A percentile compares a stretch with the other conserved stretches of the same genome.
phyloP scores from a whole-genome alignment of 768 basidiomycete genomes.

The Boletus sp. region DNA sequence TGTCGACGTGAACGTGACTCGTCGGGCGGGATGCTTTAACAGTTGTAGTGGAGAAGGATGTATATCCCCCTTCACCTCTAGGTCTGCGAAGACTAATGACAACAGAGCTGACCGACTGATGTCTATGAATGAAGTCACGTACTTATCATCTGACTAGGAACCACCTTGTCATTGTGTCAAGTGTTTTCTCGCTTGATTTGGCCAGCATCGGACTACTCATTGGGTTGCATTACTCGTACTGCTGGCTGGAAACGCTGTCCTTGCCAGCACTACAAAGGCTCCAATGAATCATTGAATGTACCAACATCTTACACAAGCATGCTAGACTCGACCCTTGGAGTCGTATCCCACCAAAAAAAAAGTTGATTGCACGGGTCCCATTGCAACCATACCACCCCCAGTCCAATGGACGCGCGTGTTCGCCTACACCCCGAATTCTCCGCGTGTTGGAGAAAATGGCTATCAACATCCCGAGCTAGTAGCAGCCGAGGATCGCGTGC shows the following conservation, averaged over 20 bases:
- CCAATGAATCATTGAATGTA: background rate
- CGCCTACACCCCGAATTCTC: constrained; percentile 15
- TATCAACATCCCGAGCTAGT: background rate
- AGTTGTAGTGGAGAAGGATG: background rate
- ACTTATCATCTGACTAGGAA: background rate
- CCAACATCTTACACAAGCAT: too few species aligned
- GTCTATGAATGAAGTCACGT: background rate
- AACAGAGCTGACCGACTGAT: background rate
- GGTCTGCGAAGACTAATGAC: background rate
- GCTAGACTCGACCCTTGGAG: background rate
- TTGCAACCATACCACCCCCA: background rate
- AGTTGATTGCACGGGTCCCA: background rate
- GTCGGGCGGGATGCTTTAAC: background rate
- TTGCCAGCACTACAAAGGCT: background rate
- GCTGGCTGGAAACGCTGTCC: background rate
- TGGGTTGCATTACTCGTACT: background rate
- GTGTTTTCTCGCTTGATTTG: background rate
- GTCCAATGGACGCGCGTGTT: constrained; percentile 11
- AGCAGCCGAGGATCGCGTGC: background rate
- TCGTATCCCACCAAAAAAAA: background rate
- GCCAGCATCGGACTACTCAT: background rate
- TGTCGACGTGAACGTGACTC: constrained; percentile 18
- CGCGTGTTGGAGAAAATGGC: background rate
- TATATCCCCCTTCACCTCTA: background rate
- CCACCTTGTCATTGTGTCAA: background rate